Evolutionary conservation across 2,329 filamentous ascomycete genomes (phyloP), one percentile per base, ranked within the genome.

Genomic region (Mycogone perniciosa): DNA sequence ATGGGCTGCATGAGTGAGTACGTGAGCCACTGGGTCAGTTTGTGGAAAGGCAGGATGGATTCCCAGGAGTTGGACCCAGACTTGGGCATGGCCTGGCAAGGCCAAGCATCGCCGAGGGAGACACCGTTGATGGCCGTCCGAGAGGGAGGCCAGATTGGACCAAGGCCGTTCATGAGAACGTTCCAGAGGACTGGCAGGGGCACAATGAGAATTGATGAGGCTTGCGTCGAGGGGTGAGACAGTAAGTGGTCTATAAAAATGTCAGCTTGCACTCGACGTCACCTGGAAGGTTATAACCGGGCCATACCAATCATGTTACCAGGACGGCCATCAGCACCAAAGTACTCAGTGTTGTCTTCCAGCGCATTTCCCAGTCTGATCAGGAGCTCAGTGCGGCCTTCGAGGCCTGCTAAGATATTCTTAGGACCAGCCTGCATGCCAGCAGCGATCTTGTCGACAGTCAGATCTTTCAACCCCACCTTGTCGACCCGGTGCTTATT

Each of bases 1-100:
- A 96, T 95, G 0, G 90, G 90, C 27, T 90, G 85, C 88, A 95
- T 95, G 50, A 96, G 79, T 2, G 89, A 95, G 70, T 96, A 96
- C 45, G 87, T 89, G 50, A 96, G 84, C 91, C 91, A 96, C 68
- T 96, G 90, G 0, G 90, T 95, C 34, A 95, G 79, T 71, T 95
- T 96, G 74, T 96, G 91, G 73, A 96, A 95, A 0, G 90, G 90
- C 8, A 92, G 81, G 55, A 95, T 91, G 0, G 79, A 86, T 64
- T 90, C 85, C 86, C 86, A 90, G 2, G 65, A 61, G 4, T 81
- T 76, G 4, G 51, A 34, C 6, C 79, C 81, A 1, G 62, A 58
- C 42, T 76, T 74, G 1, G 90, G 89, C 81, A 97, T 89, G 31
- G 84, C 81, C 8, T 80, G 83, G 70, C 91, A 96, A 0, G 86